Conservation (phyloP, 257 asterid species). For the Ehretia macrophylla region DNA sequence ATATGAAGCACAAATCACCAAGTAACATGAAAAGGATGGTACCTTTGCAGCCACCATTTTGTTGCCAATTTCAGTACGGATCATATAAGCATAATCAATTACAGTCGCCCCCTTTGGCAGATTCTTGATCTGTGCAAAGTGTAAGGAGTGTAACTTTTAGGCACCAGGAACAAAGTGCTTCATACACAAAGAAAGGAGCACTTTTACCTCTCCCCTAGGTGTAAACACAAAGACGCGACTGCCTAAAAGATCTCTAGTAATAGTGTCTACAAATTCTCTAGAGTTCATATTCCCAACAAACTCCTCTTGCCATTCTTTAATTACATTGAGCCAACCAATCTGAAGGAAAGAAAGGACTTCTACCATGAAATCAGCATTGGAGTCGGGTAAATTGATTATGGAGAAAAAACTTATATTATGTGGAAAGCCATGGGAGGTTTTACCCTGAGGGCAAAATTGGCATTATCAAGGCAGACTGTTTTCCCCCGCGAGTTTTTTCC, state of each 20-base stretch:
- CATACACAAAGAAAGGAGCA: neutral
- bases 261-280: conserved; percentile 87
- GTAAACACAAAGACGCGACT: conserved; percentile 93
- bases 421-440: conserved; percentile 1
- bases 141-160: conserved; percentile 17
- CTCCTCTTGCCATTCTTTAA: conserved; percentile 97
- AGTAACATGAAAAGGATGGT: conserved; percentile 4
- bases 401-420: neutral
- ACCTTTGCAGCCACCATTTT: conserved; percentile 97
- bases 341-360: conserved; percentile 28
- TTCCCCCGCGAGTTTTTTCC: conserved; percentile 55
- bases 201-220: conserved; percentile 83
- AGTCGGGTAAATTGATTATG: conserved; percentile 8
- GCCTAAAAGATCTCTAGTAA: conserved; percentile 86
- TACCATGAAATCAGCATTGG: conserved; percentile 16
- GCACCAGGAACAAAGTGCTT: neutral
- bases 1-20: conserved; percentile 8
- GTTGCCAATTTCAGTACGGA: conserved; percentile 86
- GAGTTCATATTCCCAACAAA: conserved; percentile 97
- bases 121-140: conserved; percentile 53
- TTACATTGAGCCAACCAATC: conserved; percentile 98
- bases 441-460: conserved; percentile 91
- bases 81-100: conserved; percentile 84
- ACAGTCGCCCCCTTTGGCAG: conserved; percentile 84
- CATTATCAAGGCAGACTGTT: conserved; percentile 75